These are phyloP conservation scores for Metschnikowia gelsemii DNA, from an alignment of 805 yeast genomes.

Conservation along the genomic window DNA sequence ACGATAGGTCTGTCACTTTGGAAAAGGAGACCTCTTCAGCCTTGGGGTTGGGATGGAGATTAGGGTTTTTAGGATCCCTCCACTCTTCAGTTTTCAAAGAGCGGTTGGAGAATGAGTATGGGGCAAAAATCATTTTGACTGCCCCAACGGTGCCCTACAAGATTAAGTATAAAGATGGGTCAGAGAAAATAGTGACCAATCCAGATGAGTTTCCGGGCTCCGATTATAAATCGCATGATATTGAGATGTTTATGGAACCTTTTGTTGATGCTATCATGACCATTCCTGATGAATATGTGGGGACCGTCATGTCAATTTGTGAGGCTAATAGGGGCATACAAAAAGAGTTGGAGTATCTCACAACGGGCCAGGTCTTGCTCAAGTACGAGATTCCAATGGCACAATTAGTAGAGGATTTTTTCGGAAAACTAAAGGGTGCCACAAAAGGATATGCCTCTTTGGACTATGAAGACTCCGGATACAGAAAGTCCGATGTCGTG, in stretches of 20 bases:
- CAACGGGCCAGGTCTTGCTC: constrained; percentile 77
- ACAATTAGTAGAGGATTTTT: constrained; percentile 90
- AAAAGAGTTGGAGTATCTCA: constrained; percentile 69
- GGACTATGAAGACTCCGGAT: constrained; percentile 94
- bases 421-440: constrained; percentile 86
- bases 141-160: constrained; percentile 96
- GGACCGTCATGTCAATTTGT: constrained; percentile 82
- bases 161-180: constrained; percentile 64
- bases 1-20: constrained; percentile 87
- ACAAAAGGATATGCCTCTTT: constrained; percentile 92
- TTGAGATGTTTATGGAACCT: constrained; percentile 70
- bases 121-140: constrained; percentile 86
- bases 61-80: constrained; percentile 90
- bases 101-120: constrained; percentile 88
- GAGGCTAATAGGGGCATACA: constrained; percentile 83
- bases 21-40: constrained; percentile 92
- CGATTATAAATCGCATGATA: constrained; percentile 43
- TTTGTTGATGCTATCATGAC: constrained; percentile 88
- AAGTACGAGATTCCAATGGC: constrained; percentile 83
- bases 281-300: constrained; percentile 85
- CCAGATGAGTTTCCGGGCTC: constrained; percentile 91
- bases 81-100: constrained; percentile 96
- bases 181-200: constrained; percentile 67
- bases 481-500: constrained; percentile 72
- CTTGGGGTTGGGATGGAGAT: constrained; percentile 95